Conservation (phyloP, 306 rosid species). For the Luffa acutangula region DNA sequence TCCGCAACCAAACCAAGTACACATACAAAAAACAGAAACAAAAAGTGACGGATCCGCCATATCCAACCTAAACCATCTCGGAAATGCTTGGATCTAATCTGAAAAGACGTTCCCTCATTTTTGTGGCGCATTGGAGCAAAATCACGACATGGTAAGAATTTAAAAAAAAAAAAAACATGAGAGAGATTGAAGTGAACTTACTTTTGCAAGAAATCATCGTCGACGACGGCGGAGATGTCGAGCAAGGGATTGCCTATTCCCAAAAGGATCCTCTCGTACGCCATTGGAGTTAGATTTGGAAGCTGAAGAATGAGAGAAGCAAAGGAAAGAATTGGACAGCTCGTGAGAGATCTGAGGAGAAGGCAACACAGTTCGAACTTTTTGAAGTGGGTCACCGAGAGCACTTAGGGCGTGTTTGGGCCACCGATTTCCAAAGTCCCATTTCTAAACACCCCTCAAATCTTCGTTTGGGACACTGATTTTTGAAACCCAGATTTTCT, state of each 20-base stretch:
- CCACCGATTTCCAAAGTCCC: too few relatives aligned
- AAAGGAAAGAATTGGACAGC: neutral
- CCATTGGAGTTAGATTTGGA: slow-evolving; percentile 31
- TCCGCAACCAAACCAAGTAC: slow-evolving; percentile 7
- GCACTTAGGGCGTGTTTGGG: too few relatives aligned
- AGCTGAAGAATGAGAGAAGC: neutral
- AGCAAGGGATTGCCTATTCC: slow-evolving; percentile 96
- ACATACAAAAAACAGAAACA: neutral
- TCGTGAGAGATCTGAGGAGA: neutral
- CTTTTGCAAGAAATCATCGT: slow-evolving; percentile 53
- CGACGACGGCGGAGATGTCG: slow-evolving; percentile 73
- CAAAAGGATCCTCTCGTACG: slow-evolving; percentile 49
- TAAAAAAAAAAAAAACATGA: neutral
- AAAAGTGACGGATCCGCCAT: neutral
- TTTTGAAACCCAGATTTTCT: too few relatives aligned
- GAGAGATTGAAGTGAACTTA: slow-evolving; percentile 11
- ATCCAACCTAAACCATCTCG: neutral
- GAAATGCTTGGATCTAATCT: neutral
- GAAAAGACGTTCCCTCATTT: neutral
- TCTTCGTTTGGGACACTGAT: too few relatives aligned
- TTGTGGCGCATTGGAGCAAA: neutral
- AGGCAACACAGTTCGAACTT: neutral
- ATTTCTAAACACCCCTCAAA: too few relatives aligned
- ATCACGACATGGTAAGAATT: neutral
- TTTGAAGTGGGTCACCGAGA: neutral